A percentile compares a stretch with the other conserved stretches of the same genome.
phyloP scores from a whole-genome alignment of 2,329 filamentous ascomycete genomes.

The Incumbomyces delicatus region DNA sequence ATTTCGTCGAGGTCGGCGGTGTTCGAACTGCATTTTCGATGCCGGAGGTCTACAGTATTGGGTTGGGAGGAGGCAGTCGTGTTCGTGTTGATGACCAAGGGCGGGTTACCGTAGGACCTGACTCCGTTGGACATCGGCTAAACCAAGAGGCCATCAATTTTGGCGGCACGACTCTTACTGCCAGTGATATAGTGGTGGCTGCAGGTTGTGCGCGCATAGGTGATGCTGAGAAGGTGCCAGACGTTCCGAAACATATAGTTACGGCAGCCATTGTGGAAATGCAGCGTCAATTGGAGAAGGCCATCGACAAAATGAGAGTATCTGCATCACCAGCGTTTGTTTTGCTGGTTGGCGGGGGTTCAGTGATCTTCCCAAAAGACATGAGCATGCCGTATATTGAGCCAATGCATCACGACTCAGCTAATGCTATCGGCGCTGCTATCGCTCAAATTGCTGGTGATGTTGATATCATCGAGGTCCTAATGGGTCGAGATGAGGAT shows the following conservation, averaged over 20 bases:
- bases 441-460: conserved; percentile 47
- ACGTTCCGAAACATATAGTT: conserved; percentile 26
- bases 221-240: conserved; percentile 16
- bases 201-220: conserved; percentile 23
- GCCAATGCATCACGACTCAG: conserved; percentile 44
- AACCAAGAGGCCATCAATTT: conserved; percentile 42
- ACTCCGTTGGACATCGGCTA: conserved; percentile 46
- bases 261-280: conserved; percentile 32
- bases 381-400: conserved; percentile 39
- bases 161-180: conserved; percentile 44
- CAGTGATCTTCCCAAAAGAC: conserved; percentile 40
- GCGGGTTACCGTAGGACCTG: conserved; percentile 43
- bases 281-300: conserved; percentile 39
- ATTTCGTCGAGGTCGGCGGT: conserved; percentile 49
- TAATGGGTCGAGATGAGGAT: conserved; percentile 14
- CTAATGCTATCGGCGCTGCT: conserved; percentile 53
- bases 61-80: conserved; percentile 46
- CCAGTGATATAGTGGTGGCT: conserved; percentile 43
- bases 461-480: conserved; percentile 42
- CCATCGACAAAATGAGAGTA: conserved; percentile 49
- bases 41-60: conserved; percentile 48
- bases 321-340: conserved; percentile 41
- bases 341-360: conserved; percentile 50
- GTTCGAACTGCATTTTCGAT: conserved; percentile 51
- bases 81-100: conserved; percentile 25